These are phyloP conservation scores for Biscogniauxia mediterranea DNA, from an alignment of 2,329 filamentous ascomycete species.

Conservation along the genomic window DNA sequence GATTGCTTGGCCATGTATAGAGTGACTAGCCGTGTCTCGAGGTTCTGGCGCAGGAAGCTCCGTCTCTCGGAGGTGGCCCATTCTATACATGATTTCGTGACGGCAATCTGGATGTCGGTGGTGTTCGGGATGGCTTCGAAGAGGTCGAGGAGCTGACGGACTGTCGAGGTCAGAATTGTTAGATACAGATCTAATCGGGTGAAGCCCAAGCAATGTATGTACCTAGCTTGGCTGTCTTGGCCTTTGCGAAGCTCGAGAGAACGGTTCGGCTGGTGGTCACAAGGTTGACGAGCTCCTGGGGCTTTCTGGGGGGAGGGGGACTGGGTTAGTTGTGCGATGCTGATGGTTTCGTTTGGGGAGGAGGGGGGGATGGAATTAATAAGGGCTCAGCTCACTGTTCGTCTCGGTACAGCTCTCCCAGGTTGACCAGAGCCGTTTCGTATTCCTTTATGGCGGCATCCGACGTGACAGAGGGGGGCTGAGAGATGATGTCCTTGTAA, in stretches of 20 bases:
- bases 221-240: constrained; percentile 98
- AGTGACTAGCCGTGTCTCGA: constrained; percentile 89
- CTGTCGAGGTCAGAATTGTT: constrained; percentile 45
- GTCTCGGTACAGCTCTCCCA: constrained; percentile 92
- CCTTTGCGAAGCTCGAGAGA: constrained; percentile 95
- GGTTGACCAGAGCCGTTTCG: constrained; percentile 79
- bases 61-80: constrained; percentile 95
- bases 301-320: constrained; percentile 52
- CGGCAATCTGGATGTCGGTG: constrained; percentile 87
- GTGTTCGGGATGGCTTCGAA: constrained; percentile 93
- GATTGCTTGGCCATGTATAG: constrained; percentile 97
- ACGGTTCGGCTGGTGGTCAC: constrained; percentile 88
- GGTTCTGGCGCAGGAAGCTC: constrained; percentile 95
- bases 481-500: constrained; percentile 87
- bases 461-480: constrained; percentile 75
- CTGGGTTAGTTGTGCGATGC: constrained; percentile 3
- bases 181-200: background rate
- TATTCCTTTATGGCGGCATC: constrained; percentile 90
- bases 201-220: constrained; percentile 36
- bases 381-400: constrained; percentile 60
- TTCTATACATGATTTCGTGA: constrained; percentile 99
- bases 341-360: too few species aligned
- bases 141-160: constrained; percentile 94
- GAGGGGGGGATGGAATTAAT: background rate
- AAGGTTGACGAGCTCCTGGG: constrained; percentile 82